phyloP scores from a whole-genome alignment of 2,329 filamentous ascomycete species.

The Raffaelea ambrosiae region DNA sequence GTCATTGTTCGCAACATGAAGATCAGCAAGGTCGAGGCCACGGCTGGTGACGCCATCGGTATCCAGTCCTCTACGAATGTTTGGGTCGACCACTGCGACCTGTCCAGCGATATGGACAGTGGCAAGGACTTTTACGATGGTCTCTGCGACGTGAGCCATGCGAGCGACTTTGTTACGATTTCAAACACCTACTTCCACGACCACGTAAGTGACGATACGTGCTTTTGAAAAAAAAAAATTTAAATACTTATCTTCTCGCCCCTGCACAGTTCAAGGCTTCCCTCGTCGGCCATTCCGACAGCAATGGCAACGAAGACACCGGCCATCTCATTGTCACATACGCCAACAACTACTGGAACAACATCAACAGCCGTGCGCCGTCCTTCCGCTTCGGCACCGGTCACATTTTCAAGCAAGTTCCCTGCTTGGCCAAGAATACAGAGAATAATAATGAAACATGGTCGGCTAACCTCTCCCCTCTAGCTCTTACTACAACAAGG shows the following conservation, averaged over 20 bases:
- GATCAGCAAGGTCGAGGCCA: constrained; percentile 47
- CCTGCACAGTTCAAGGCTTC: constrained; percentile 40
- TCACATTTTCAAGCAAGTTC: constrained; percentile 34
- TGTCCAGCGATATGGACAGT: constrained; percentile 48
- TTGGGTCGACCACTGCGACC: constrained; percentile 62
- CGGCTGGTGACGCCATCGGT: constrained; percentile 50
- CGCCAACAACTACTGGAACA: constrained; percentile 57
- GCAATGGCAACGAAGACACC: constrained; percentile 47
- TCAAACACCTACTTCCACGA: constrained; percentile 35
- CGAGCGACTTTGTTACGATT: constrained; percentile 50
- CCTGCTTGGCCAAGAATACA: not conserved
- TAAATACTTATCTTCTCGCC: too few relatives aligned
- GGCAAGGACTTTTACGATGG: constrained; percentile 66
- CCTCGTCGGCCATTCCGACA: constrained; percentile 52
- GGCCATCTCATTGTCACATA: constrained; percentile 57
- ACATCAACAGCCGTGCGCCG: constrained; percentile 56
- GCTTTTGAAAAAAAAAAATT: too few relatives aligned
- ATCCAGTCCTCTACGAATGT: constrained; percentile 49
- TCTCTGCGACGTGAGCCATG: constrained; percentile 56
- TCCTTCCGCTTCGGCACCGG: constrained; percentile 58
- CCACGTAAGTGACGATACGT: constrained; percentile 23
- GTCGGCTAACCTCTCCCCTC: constrained; percentile 7
- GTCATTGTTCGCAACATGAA: constrained; percentile 54
- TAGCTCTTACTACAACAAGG: constrained; percentile 36
- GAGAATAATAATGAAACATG: not conserved